phyloP scores from a whole-genome alignment of 2,329 filamentous ascomycete genomes.

The Arthrobotrys megalospora region DNA sequence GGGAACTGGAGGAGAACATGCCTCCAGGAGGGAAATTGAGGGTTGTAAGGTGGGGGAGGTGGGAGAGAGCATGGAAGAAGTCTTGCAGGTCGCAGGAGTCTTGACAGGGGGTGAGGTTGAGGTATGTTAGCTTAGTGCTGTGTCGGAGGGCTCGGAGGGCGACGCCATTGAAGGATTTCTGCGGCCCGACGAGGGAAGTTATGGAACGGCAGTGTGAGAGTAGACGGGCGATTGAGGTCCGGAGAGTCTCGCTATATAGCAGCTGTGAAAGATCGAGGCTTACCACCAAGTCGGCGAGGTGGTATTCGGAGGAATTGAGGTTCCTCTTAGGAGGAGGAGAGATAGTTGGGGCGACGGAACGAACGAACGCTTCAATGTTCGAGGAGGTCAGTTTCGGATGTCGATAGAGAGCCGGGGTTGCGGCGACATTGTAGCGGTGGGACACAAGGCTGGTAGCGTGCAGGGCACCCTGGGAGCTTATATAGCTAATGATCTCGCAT shows the following conservation, averaged over 20 bases:
- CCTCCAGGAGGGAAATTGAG: conserved; percentile 63
- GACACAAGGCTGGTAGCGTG: conserved; percentile 43
- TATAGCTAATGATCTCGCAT: conserved; percentile 55
- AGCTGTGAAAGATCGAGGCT: conserved; percentile 63
- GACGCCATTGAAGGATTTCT: conserved; percentile 52
- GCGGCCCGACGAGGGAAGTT: conserved; percentile 40
- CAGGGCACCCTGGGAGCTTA: conserved; percentile 42
- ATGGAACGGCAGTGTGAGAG: conserved; percentile 62
- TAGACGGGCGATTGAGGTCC: conserved; percentile 62
- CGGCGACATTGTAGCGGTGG: conserved; percentile 39
- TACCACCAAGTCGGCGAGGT: conserved; percentile 61
- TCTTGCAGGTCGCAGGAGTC: conserved; percentile 62
- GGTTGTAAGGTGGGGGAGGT: conserved; percentile 61
- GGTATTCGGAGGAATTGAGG: conserved; percentile 45
- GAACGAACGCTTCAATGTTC: conserved; percentile 63
- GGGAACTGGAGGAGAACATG: conserved; percentile 34
- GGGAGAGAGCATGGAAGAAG: conserved; percentile 62
- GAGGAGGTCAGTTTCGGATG: conserved; percentile 62
- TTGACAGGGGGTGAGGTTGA: conserved; percentile 63
- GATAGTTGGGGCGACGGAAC: conserved; percentile 61
- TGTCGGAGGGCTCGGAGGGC: conserved; percentile 51
- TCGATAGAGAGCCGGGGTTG: conserved; percentile 59
- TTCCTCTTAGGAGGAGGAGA: conserved; percentile 43
- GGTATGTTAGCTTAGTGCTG: conserved; percentile 50
- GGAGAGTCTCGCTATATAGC: conserved; percentile 62